Base-by-base conservation (phyloP, 352 stramenopile genomes). In the Pythium oligandrum region DNA sequence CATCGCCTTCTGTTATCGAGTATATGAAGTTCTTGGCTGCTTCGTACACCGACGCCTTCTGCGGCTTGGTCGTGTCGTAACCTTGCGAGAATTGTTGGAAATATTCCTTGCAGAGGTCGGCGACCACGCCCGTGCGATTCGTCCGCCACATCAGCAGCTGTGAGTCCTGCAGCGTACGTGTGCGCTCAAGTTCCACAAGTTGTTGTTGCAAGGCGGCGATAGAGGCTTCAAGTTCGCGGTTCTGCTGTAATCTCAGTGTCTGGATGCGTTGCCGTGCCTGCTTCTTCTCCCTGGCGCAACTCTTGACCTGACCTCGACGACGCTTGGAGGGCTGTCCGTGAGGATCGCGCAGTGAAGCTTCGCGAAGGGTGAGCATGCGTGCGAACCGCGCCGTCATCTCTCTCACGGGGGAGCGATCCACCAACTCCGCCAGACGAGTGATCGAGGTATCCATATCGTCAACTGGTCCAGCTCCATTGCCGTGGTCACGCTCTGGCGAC, bases 61-160 rank as follows among this genome's bases (percentile, higher is more conserved):
- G 30, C 36, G 37, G 11, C 2, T 47, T 51, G 2, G 50, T 51
- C 34, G 73, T 43, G 49, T 80, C 55, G 61, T 80, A 82, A 7
- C 73, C 73, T 30, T 53, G 53, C 9, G 44, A 53, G 38, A 84
- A 73, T 42, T 73, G 70, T n/a, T 51, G 35, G 48, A 83, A 76
- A 49, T 80, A 84, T 52, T 83, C 61, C 4, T 63, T 59, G 9
- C 59, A 74, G 33, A 75, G 52, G 6, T 73, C 66, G 33, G 83
- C 40, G 3, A 73, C 73, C 11, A 67, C 63, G n/a, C 49, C 62
- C 3, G 61, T 66, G 38, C 62, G 68, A 52, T 86, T 84, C 32
- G 59, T 49, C 36, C 71, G 66, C 66, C 68, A 82, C 11, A 68
- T 53, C 4, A 82, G 9, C 9, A 59, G 33, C 48, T 59, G 40